phyloP scores from a whole-genome alignment of 2,329 filamentous ascomycete species.

The Pseudocercospora eumusae region DNA sequence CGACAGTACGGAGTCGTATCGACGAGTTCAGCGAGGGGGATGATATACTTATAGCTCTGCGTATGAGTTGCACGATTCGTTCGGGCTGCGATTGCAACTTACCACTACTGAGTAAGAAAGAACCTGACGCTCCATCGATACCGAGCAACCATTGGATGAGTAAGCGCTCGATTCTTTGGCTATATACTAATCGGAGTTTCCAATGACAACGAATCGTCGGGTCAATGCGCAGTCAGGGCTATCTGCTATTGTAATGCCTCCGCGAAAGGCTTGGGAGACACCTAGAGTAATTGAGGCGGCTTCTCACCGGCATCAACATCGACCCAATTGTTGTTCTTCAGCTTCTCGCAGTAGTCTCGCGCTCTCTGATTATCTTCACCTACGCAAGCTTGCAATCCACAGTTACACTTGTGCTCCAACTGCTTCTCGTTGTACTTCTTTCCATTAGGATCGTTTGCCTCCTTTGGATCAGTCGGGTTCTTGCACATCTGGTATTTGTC shows the following conservation, averaged over 20 bases:
- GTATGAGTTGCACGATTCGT: neutral
- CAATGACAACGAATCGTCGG: neutral
- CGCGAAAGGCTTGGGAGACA: neutral
- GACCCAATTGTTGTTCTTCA: neutral
- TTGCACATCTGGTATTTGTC: neutral
- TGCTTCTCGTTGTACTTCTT: neutral
- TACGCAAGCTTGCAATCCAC: neutral
- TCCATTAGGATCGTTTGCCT: neutral
- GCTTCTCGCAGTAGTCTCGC: neutral
- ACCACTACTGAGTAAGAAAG: too few species aligned
- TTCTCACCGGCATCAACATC: neutral
- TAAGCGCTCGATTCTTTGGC: neutral
- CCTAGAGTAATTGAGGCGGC: neutral
- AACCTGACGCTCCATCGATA: neutral
- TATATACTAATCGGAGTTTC: neutral
- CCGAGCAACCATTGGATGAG: neutral
- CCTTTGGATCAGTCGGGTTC: neutral
- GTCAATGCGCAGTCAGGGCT: neutral
- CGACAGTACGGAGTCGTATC: neutral
- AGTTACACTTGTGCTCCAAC: neutral
- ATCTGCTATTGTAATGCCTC: neutral
- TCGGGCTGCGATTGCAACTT: neutral
- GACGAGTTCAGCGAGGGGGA: neutral
- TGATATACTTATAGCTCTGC: too few species aligned
- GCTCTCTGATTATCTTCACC: neutral